Percentiles rank a stretch among this genome's conserved stretches.
Conservation (phyloP, 768 basidiomycete genomes). For the Panus rudis region DNA sequence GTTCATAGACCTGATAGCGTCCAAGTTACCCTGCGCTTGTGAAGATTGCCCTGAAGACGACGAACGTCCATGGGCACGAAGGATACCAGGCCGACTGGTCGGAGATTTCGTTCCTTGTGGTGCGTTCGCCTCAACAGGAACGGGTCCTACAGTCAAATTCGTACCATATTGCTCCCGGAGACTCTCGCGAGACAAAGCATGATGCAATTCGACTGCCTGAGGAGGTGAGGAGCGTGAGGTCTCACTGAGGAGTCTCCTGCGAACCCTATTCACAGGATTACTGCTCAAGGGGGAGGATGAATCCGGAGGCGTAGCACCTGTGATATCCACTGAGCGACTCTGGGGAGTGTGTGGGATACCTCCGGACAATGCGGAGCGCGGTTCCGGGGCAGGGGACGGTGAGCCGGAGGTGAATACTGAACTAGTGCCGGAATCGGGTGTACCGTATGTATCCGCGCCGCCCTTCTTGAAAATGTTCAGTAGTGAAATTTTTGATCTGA, state of each 20-base stretch:
- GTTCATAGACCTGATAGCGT: slow-evolving; percentile 4
- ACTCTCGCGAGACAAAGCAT: slow-evolving; percentile 17
- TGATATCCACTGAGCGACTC: slow-evolving; percentile 9
- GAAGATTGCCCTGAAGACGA: slow-evolving; percentile 27
- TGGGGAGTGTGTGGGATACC: not conserved
- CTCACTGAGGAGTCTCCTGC: slow-evolving; percentile 16
- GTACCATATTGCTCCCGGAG: slow-evolving; percentile 5
- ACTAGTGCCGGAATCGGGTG: slow-evolving; percentile 18
- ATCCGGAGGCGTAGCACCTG: slow-evolving; percentile 2
- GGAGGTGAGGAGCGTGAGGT: slow-evolving; percentile 4
- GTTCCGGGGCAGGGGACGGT: slow-evolving; percentile 13
- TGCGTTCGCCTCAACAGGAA: slow-evolving; percentile 7
- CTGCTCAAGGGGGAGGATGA: not conserved
- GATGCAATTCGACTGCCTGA: slow-evolving; percentile 16
- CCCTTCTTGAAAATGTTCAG: slow-evolving; percentile 68
- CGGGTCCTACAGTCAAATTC: not conserved
- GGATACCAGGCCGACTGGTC: slow-evolving; percentile 29
- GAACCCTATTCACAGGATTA: slow-evolving; percentile 6
- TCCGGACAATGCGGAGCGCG: slow-evolving; percentile 5
- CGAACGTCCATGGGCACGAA: slow-evolving; percentile 35
- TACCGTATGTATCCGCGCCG: slow-evolving; percentile 34
- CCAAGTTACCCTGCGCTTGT: slow-evolving; percentile 4
- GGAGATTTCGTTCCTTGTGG: too few species aligned
- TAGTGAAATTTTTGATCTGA: slow-evolving; percentile 68
- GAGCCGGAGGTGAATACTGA: slow-evolving; percentile 17